Conservation (phyloP, 305 asterid species). For the Fraxinus angustifolia region DNA sequence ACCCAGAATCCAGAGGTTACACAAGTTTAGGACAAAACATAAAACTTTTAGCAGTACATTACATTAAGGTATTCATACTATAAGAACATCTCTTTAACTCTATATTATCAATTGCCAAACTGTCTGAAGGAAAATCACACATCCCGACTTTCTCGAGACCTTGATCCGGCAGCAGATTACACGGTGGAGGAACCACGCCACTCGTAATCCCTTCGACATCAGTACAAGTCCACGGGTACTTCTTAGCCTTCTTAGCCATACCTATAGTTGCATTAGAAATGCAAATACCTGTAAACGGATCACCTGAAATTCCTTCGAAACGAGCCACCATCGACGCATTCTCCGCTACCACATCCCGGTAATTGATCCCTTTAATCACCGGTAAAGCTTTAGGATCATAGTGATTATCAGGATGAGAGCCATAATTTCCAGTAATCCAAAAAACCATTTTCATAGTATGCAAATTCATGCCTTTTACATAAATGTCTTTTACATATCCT, state of each 20-base stretch:
- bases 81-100: conserved; percentile 25
- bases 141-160: conserved; percentile 25
- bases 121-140: conserved; percentile 30
- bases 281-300: conserved; percentile 71
- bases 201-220: conserved; percentile 51
- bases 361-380: conserved; percentile 51
- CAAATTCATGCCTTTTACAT: conserved; percentile 44
- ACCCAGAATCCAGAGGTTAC: neutral
- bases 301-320: conserved; percentile 69
- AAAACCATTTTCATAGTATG: conserved; percentile 52
- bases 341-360: conserved; percentile 51
- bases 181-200: conserved; percentile 51
- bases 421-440: conserved; percentile 57
- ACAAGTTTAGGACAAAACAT: neutral
- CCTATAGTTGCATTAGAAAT: conserved; percentile 65
- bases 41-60: neutral
- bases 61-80: conserved; percentile 9
- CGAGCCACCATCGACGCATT: conserved; percentile 39
- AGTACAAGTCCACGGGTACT: conserved; percentile 50
- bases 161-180: conserved; percentile 40
- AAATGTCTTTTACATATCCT: conserved; percentile 40
- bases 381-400: conserved; percentile 46
- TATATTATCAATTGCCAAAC: conserved; percentile 18
- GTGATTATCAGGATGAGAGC: conserved; percentile 42
- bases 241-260: conserved; percentile 61